Base-by-base conservation (phyloP, 2,329 filamentous ascomycete species). In the Stromatinia cepivora region DNA sequence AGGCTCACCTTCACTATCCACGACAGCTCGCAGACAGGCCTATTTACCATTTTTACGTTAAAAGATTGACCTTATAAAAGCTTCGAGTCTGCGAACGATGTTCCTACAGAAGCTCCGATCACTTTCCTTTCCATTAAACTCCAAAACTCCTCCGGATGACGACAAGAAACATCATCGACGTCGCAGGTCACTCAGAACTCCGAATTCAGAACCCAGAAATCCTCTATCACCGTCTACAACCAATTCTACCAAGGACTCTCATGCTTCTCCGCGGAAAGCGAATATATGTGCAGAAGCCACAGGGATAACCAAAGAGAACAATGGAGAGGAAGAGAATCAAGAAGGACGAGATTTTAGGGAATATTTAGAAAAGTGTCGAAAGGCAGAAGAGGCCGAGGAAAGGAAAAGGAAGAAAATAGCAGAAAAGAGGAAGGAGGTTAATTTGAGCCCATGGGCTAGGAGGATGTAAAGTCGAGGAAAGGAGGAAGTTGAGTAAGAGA, bases 401-500 rank as follows among this genome's bases (percentile, higher is more conserved):
- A 65, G 31, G 52, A 69, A 66, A 74, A 71, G 79, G 67, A 71
- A 79, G 48, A 79, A 79, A 69, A 80, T 79, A 70, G 76, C 75
- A 6, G 71, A 80, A 73, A 81, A 79, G 64, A 80, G 81, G 50
- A 81, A 82, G 66, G 78, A 80, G 66, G 81, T 80, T 67, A 83
- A 81, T 73, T 79, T 81, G 53, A 79, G 66, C 31, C 65, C 66
- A 20, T 68, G 66, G 69, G 69, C 58, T 34, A 25, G 52, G 42
- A 70, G 66, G 58, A 69, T 69, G 69, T 68, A 42, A 69, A 25
- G 20, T 22, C 8, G 9, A 17, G 52, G 9, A 50, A 34, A 34
- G 25, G 7, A 69, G 31, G 34, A 39, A 53, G 57, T 31, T 1
- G 46, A 36, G 22, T 17, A 6, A 10, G 36, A 22, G 36, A 31